Conservation (phyloP, 1,284 basidiomycete genomes). For the Trichosporon asahii region DNA sequence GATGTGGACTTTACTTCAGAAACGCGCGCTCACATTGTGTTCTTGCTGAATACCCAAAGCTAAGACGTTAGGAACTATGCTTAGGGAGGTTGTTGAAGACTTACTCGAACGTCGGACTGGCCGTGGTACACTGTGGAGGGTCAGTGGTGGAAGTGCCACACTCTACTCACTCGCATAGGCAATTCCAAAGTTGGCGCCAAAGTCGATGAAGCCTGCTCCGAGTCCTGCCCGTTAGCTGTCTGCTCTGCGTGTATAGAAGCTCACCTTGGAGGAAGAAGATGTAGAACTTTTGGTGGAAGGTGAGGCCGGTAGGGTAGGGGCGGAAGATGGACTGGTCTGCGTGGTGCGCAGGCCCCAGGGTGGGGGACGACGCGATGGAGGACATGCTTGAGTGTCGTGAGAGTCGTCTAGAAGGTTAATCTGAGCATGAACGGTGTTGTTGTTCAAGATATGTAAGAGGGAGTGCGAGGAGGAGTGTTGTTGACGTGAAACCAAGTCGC, state of each 20-base stretch:
- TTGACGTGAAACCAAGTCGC: background rate
- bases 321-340: constrained; percentile 34
- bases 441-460: background rate
- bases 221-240: constrained; percentile 5
- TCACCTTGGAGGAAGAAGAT: constrained; percentile 41
- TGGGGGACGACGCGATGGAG: constrained; percentile 18
- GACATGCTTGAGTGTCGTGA: background rate
- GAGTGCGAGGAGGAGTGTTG: background rate
- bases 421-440: background rate
- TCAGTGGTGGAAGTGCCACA: constrained; percentile 4
- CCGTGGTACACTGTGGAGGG: constrained; percentile 41
- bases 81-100: background rate
- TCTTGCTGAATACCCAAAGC: constrained; percentile 51
- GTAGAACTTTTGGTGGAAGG: constrained; percentile 45
- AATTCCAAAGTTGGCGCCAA: constrained; percentile 50
- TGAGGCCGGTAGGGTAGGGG: constrained; percentile 48
- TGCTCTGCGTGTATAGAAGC: constrained; percentile 22
- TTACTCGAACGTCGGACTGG: constrained; percentile 27
- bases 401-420: background rate
- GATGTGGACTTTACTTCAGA: too few relatives aligned
- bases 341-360: background rate
- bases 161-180: constrained; percentile 45
- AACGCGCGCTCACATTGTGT: constrained; percentile 35
- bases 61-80: constrained; percentile 16
- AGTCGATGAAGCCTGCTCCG: constrained; percentile 39